A percentile compares a stretch with the other conserved stretches of the same genome.
Evolutionary conservation across 345 rosid species (phyloP).

Genomic region (Syzygium aromaticum): DNA sequence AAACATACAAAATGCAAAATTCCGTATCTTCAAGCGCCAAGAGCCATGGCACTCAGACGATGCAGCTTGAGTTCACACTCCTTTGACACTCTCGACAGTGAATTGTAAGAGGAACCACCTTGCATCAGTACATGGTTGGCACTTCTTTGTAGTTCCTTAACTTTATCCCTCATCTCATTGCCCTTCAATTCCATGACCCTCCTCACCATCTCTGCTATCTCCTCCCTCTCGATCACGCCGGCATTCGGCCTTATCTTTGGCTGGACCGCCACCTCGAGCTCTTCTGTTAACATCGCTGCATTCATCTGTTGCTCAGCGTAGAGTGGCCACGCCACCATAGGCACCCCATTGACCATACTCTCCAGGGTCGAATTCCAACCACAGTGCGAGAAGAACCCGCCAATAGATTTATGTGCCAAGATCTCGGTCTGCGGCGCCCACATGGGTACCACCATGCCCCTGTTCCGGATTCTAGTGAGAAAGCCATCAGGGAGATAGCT

Average conservation of each 20-base stretch:
- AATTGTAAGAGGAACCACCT: conserved; percentile 25
- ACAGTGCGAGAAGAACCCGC: conserved; percentile 61
- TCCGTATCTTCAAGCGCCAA: not conserved
- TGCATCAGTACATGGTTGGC: conserved; percentile 15
- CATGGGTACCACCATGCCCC: conserved; percentile 29
- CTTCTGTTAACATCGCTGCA: conserved; percentile 39
- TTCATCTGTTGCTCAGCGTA: conserved; percentile 53
- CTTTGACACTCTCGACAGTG: conserved; percentile 23
- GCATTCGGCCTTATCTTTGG: conserved; percentile 6
- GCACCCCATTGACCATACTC: conserved; percentile 41
- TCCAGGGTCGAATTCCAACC: conserved; percentile 75
- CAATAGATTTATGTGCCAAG: conserved; percentile 41
- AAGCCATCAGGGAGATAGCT: conserved; percentile 55
- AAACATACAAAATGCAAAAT: not conserved
- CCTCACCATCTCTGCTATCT: conserved; percentile 32
- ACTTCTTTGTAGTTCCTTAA: conserved; percentile 16
- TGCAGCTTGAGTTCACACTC: not conserved
- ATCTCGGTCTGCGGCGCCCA: conserved; percentile 66
- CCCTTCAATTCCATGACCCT: conserved; percentile 38
- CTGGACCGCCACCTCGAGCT: conserved; percentile 33
- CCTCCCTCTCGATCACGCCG: conserved; percentile 26
- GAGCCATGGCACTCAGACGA: not conserved
- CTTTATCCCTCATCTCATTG: conserved; percentile 29
- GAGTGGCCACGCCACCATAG: conserved; percentile 55
- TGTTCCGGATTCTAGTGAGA: conserved; percentile 14